phyloP scores from a whole-genome alignment of 306 rosid species.

The Trichosanthes truncata region DNA sequence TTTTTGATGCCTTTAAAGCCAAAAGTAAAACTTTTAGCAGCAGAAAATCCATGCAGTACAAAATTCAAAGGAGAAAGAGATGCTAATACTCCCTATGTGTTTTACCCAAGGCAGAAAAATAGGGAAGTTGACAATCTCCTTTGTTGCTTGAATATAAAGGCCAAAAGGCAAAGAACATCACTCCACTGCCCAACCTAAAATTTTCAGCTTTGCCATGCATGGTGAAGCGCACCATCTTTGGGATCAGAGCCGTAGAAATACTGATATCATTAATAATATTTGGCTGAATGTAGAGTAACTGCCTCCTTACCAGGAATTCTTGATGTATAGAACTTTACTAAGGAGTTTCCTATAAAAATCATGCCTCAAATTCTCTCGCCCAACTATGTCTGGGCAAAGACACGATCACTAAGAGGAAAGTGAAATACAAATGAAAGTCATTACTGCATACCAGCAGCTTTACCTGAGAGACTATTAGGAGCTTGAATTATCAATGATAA shows the following conservation, averaged over 20 bases:
- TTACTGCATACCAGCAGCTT: conserved; percentile 23
- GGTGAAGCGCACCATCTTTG: conserved; percentile 45
- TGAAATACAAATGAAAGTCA: conserved; percentile 26
- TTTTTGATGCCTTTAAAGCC: conserved; percentile 55
- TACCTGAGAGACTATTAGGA: conserved; percentile 20
- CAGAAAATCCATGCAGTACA: conserved; percentile 42
- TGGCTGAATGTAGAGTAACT: conserved; percentile 31
- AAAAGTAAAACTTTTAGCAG: conserved; percentile 60
- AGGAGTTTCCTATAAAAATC: conserved; percentile 4
- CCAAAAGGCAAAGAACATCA: conserved; percentile 47
- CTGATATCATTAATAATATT: conserved; percentile 13
- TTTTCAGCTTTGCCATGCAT: conserved; percentile 39
- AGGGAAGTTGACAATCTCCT: conserved; percentile 71
- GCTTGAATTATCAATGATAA: neutral
- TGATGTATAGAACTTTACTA: conserved; percentile 3
- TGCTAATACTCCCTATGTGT: conserved; percentile 63
- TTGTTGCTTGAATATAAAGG: conserved; percentile 62
- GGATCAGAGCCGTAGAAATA: conserved; percentile 30
- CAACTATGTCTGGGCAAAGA: conserved; percentile 20
- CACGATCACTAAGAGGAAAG: conserved; percentile 15
- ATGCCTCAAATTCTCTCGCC: conserved; percentile 25
- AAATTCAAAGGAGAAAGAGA: conserved; percentile 50
- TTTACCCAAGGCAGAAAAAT: conserved; percentile 75
- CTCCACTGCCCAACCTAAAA: conserved; percentile 59
- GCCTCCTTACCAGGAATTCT: conserved; percentile 63